phyloP scores from a whole-genome alignment of 179 eudicot species.

The Camellia oleifera region DNA sequence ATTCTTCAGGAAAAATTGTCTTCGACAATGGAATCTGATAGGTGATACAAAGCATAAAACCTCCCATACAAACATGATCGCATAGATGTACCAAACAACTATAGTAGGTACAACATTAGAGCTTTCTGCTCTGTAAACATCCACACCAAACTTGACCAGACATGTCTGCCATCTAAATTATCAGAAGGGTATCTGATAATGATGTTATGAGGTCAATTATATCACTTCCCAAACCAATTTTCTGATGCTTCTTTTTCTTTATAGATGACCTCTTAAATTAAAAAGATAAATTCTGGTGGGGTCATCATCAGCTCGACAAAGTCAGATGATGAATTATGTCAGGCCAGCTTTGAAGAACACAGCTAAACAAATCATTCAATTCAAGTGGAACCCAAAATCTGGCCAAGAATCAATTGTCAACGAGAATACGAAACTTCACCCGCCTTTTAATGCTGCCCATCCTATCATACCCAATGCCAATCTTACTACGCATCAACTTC shows the following conservation, averaged over 20 bases:
- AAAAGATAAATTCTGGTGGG: background rate
- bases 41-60: background rate
- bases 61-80: background rate
- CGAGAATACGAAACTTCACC: slow-evolving; percentile 69
- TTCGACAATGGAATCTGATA: too few species aligned
- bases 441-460: slow-evolving; percentile 74
- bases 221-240: background rate
- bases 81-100: too few species aligned
- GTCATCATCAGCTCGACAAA: background rate
- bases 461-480: slow-evolving; percentile 96
- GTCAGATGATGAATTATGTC: background rate
- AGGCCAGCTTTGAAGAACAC: background rate
- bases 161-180: background rate
- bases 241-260: background rate
- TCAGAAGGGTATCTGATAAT: background rate
- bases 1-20: background rate
- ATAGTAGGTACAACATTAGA: background rate
- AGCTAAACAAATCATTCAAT: background rate
- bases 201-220: background rate
- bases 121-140: background rate
- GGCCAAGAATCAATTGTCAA: slow-evolving; percentile 39
- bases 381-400: background rate
- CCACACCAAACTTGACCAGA: background rate
- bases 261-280: background rate
- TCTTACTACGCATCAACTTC: slow-evolving; percentile 93